These are phyloP conservation scores for Earliella scabrosa DNA, from an alignment of 1,284 basidiomycete genomes.

Conservation along the genomic window DNA sequence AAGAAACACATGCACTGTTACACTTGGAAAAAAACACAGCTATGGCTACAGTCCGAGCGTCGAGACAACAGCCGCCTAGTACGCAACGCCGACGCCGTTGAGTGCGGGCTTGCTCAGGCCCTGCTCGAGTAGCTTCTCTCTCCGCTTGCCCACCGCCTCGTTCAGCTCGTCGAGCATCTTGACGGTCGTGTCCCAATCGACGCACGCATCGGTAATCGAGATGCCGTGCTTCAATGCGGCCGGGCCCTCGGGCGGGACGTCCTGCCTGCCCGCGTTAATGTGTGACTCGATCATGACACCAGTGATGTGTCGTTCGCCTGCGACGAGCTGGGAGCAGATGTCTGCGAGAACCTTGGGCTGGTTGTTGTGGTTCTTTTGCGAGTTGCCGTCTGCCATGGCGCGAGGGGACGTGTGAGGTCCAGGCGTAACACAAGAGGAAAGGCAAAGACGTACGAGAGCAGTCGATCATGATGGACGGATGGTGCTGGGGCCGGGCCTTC, in stretches of 20 bases:
- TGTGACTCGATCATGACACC: slow-evolving; percentile 98
- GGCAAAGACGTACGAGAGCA: slow-evolving; percentile 63
- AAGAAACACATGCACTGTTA: neutral
- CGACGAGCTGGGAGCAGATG: slow-evolving; percentile 79
- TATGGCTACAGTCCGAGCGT: no score
- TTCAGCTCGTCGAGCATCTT: slow-evolving; percentile 79
- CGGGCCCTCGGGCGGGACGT: slow-evolving; percentile 70
- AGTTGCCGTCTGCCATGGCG: slow-evolving; percentile 78
- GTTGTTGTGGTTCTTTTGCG: slow-evolving; percentile 90
- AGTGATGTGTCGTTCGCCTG: slow-evolving; percentile 82
- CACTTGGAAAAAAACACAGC: neutral
- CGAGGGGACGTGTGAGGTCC: neutral
- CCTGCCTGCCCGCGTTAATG: slow-evolving; percentile 87
- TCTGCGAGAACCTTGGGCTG: slow-evolving; percentile 82
- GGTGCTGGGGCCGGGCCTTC: slow-evolving; percentile 66
- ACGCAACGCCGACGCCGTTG: neutral
- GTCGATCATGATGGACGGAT: slow-evolving; percentile 86
- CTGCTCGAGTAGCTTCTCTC: slow-evolving; percentile 38
- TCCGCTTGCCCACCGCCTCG: slow-evolving; percentile 48
- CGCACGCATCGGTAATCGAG: slow-evolving; percentile 93
- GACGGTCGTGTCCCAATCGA: slow-evolving; percentile 88
- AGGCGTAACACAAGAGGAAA: slow-evolving; percentile 1
- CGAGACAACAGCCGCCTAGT: no score
- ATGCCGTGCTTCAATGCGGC: slow-evolving; percentile 80
- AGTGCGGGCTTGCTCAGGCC: slow-evolving; percentile 28